Evolutionary conservation across 768 basidiomycete genomes (phyloP), one percentile per base, ranked within the genome.

Genomic region (Termitomyces sp.): DNA sequence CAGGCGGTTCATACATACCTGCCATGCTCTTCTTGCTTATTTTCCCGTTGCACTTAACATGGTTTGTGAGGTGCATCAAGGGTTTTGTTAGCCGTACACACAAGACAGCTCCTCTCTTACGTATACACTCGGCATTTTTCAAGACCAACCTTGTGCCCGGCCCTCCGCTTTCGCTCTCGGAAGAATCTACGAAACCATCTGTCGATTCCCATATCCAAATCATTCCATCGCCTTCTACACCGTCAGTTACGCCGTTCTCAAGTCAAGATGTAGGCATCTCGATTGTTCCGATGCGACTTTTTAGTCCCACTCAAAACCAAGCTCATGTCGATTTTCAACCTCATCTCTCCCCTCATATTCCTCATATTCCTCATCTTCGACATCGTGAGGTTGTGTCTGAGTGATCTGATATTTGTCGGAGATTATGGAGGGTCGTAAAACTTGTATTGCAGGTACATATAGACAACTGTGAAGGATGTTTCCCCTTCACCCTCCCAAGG

Each of bases 51-150:
- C 84, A 85, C 61, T 75, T 74, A 1, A 66, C 74, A 44, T 85
- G 84, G 84, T 84, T 85, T 69, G 55, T 61, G 2, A 78, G 78
- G 11, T 82, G 78, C 56, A 24, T 85, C 41, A 72, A 72, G 59
- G 81, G 82, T 0, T 78, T 82, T 58, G 24, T 77, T 41, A 73
- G 74, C 62, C 55, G 68, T 27, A 54, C 61, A 15, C 24, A 8
- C 22, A 45, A 64, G 59, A 57, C 41, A 8, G 12, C 51, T 15
- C 18, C 22, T 15, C 6, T 20, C n/a, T n/a, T n/a, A n/a, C n/a
- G n/a, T 6, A 9, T 12, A 3, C n/a, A 42, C 6, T 42, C 41
- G 18, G 3, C 18, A 42, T 9, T 20, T 22, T 2, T 44, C 8
- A 44, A 9, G 16, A 34, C 5, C 13, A 56, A 24, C 34, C 37